phyloP scores from a whole-genome alignment of 331 rosid species.

The Malus hybrid region DNA sequence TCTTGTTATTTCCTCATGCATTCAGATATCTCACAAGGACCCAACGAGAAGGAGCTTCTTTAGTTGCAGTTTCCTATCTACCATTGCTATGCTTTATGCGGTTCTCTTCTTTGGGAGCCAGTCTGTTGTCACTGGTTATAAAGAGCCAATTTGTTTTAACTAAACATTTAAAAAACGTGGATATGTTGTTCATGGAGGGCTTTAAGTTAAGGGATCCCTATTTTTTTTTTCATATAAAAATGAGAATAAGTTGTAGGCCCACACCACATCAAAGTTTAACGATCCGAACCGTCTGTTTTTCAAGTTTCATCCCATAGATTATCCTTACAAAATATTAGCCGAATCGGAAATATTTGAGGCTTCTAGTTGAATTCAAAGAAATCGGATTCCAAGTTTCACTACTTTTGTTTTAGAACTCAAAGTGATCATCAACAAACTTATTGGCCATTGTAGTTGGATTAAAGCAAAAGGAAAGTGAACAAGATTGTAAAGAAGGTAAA shows the following conservation, averaged over 20 bases:
- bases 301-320: too few species aligned
- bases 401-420: conserved; percentile 12
- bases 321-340: too few species aligned
- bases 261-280: too few species aligned
- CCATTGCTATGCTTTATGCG: conserved; percentile 14
- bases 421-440: conserved; percentile 17
- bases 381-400: not conserved
- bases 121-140: conserved; percentile 5
- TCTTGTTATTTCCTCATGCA: not conserved
- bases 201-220: too few species aligned
- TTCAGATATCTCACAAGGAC: conserved; percentile 8
- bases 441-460: conserved; percentile 41
- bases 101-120: conserved; percentile 25
- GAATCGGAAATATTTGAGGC: too few species aligned
- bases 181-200: too few species aligned
- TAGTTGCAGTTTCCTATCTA: conserved; percentile 1
- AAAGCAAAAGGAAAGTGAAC: conserved; percentile 36
- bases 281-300: too few species aligned
- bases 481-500: conserved; percentile 33
- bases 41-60: not conserved
- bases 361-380: not conserved
- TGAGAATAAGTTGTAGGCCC: too few species aligned
- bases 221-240: not conserved
- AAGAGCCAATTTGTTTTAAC: conserved; percentile 1
- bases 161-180: too few species aligned